Evolutionary conservation across 2,329 filamentous ascomycete species (phyloP), one percentile per base, ranked within the genome.

Genomic region (Rutstroemia sp.): DNA sequence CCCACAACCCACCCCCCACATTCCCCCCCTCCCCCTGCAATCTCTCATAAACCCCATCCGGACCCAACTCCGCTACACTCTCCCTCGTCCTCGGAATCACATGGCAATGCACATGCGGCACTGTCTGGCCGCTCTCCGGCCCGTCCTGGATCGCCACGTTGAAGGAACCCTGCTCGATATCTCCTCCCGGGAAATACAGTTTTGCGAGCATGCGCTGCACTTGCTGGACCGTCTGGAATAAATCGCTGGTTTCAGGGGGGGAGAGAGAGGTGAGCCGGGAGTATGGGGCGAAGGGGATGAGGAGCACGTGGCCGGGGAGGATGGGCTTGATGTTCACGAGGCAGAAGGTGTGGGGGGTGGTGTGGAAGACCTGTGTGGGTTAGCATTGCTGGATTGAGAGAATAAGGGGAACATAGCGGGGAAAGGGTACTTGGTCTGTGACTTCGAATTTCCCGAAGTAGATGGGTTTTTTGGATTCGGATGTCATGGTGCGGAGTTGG

Each of bases 61-160:
- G 80, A 49, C 53, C 69, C 70, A 78, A 68, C 54, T 83, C 77
- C 57, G 81, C 77, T 61, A 49, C 69, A 70, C 78, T 68, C 54
- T 83, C 78, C 57, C 74, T 75, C 57, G 75, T 76, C 38, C 92
- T 76, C 19, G 92, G 92, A 54, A 96, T 92, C 49, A 96, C 81
- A 74, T 99, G 94, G 25, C 91, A 88, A 73, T 99, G 94, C 14
- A 96, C 84, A 73, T 99, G 94, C 8, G 89, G 79, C 46, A 99
- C 92, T 57, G 90, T 96, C 79, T 99, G 94, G 0, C 94, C 94
- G 1, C 94, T 90, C 58, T 91, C 89, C 34, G 78, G 75, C 19
- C 94, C 94, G 71, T 99, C 94, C 71, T 99, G 94, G n/a, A 99
- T 81, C 0, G 92, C 92, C 50, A 99, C 85, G 69, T 96, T 97